Evolutionary conservation across 2,329 filamentous ascomycete genomes (phyloP), one percentile per base, ranked within the genome.

Genomic region (Pyrenophora tritici-repentis): DNA sequence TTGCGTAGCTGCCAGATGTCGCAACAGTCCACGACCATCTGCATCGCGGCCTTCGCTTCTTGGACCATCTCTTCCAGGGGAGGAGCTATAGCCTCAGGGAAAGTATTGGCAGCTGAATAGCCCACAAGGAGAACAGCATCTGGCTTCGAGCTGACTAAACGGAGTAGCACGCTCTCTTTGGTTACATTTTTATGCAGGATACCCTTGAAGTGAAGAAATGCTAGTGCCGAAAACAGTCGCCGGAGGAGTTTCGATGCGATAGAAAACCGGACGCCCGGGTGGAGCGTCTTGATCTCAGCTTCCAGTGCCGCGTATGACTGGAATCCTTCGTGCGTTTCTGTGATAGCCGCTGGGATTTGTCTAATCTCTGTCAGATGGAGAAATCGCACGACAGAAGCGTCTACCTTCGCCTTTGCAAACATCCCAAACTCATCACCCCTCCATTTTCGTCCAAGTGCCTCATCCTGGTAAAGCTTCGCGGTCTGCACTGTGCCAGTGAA

Each of bases 1-100:
- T 59, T 55, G 13, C 59, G 59, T 7, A 64, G 31, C 2, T 42
- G 42, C 61, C 57, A 64, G 13, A 64, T 49, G 34, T 61, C 53
- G 26, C 59, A 58, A 42, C 57, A 64, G n/a, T 47, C 41, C 24
- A 55, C 57, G 8, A 61, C 42, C 6, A 64, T 17, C n/a, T 53
- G 42, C 53, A 64, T 58, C 3, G 33, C 47, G 12, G 47, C 31
- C 12, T 36, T 33, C 1, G 42, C 42, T 13, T 64, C 61, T 6
- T 42, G 34, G 2, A 50, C 24, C 43, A 64, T 56, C 3, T 47
- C 40, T 8, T 55, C 42, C 2, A 45, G 12, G 3, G 57, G 55
- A n/a, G 48, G 26, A 8, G 22, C 29, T 10, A 44, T 38, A 3
- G 46, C 57, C 8, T 16, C 6, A 6, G 34, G 8, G 2, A 55